Evolutionary conservation across 2,329 filamentous ascomycete species (phyloP), one percentile per base, ranked within the genome.

Genomic region (Blastomyces percursus): DNA sequence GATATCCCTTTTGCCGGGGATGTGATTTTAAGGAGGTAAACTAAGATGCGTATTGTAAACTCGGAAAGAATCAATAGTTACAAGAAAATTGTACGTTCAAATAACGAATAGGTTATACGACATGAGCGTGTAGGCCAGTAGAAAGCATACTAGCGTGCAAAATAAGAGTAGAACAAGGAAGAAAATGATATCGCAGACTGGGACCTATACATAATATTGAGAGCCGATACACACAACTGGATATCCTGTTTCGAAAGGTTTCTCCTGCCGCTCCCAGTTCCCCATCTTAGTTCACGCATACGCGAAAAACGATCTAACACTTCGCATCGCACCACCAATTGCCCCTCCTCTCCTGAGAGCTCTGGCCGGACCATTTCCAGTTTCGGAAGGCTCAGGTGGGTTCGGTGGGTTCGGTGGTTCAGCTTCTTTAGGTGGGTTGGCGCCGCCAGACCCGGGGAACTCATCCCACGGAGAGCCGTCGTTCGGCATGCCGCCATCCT

Each of bases 401-500:
- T 8, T 9, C 9, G 32, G 8, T 35, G 32, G 32, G 32, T 35
- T 12, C 11, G 35, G 35, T 38, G 35, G 35, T 11, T 38, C 12
- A 12, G 35, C 2, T 38, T 38, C 35, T 1, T 38, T 38, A 12
- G 35, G 35, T 38, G 35, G 35, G 9, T 38, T 38, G 2, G 35
- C 40, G 14, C 35, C 55, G 12, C 21, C 27, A 5, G n/a, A 19
- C 55, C n/a, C 21, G 2, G 55, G 55, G 21, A 11, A 3, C n/a
- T 12, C 2, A 57, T n/a, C 40, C 55, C 55, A 57, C 35, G 42
- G 42, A 21, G 55, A 57, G 32, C 50, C 52, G 24, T 14, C 12
- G 30, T 50, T 62, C 5, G 60, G 50, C 54, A 74, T 67, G 50
- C 73, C 73, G 2, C 74, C 73, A 30, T 72, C 62, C 61, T 69